A percentile compares a stretch with the other conserved stretches of the same genome.
These are phyloP conservation scores for Bolboschoenoplectus hybrid DNA, from an alignment of 202 grass and related monocot species.

Conservation along the genomic window DNA sequence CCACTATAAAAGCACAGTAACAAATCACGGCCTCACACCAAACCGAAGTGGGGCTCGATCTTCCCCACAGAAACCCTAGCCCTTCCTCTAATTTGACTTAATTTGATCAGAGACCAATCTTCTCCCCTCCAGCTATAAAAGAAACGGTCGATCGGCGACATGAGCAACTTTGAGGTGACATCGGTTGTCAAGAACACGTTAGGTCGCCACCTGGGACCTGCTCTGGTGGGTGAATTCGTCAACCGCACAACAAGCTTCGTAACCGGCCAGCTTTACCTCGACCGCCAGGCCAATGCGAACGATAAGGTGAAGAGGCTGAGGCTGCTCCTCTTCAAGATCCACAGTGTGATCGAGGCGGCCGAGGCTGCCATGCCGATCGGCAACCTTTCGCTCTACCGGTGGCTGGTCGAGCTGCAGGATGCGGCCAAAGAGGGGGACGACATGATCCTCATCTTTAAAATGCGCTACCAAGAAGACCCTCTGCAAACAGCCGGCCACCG, in stretches of 20 bases:
- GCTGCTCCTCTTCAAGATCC: constrained; percentile 38
- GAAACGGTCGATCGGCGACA: neutral
- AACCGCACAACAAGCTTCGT: constrained; percentile 21
- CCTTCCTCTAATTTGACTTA: neutral
- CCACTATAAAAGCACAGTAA: constrained; percentile 16
- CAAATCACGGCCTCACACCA: constrained; percentile 23
- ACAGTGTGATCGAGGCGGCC: constrained; percentile 35
- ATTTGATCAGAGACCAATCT: neutral
- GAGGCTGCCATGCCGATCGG: constrained; percentile 38
- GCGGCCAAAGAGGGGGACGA: constrained; percentile 18
- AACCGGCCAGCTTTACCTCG: neutral
- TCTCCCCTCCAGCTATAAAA: neutral
- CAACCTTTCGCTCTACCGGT: constrained; percentile 37
- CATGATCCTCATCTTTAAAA: constrained; percentile 35
- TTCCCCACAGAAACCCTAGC: constrained; percentile 2
- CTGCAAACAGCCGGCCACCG: neutral
- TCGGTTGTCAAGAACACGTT: neutral
- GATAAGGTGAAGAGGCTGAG: constrained; percentile 34
- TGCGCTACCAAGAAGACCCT: constrained; percentile 4
- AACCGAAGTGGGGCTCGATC: neutral
- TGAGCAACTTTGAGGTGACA: neutral
- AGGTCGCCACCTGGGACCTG: constrained; percentile 17
- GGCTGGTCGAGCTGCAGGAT: constrained; percentile 36
- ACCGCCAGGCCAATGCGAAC: neutral
- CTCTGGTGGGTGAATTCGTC: constrained; percentile 36